phyloP scores from a whole-genome alignment of 129 eudicot genomes.

The Rutidosis leptorrhynchoides region DNA sequence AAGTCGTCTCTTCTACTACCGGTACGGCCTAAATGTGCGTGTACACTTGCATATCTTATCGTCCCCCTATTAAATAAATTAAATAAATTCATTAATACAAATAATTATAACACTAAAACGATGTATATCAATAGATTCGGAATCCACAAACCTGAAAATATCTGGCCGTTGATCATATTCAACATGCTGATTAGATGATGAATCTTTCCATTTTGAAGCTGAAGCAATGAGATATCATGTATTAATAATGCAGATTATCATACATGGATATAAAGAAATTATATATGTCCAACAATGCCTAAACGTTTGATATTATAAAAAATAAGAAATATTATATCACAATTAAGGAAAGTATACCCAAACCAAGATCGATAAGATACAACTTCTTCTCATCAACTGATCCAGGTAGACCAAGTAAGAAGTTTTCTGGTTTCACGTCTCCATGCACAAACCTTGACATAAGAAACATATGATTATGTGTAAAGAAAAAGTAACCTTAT shows the following conservation, averaged over 20 bases:
- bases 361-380: conserved; percentile 95
- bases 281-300: not conserved
- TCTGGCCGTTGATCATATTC: conserved; percentile 98
- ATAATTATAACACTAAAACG: not conserved
- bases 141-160: conserved; percentile 76
- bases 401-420: conserved; percentile 96
- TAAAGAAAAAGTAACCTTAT: not conserved
- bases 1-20: conserved; percentile 99
- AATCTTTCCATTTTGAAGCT: conserved; percentile 95
- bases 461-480: conserved; percentile 4
- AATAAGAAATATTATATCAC: not conserved
- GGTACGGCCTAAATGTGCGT: conserved; percentile 99
- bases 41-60: conserved; percentile 97
- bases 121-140: not conserved
- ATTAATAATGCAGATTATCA: conserved; percentile 15
- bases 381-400: conserved; percentile 93
- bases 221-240: conserved; percentile 28
- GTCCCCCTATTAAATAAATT: conserved; percentile 76
- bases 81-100: not conserved
- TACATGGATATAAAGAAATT: not conserved
- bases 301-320: not conserved
- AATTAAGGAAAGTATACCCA: conserved; percentile 55
- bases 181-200: conserved; percentile 88
- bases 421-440: conserved; percentile 98
- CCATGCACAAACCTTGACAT: conserved; percentile 88